Conservation (phyloP, 2,329 filamentous ascomycete genomes). For the Fusarium sp. region DNA sequence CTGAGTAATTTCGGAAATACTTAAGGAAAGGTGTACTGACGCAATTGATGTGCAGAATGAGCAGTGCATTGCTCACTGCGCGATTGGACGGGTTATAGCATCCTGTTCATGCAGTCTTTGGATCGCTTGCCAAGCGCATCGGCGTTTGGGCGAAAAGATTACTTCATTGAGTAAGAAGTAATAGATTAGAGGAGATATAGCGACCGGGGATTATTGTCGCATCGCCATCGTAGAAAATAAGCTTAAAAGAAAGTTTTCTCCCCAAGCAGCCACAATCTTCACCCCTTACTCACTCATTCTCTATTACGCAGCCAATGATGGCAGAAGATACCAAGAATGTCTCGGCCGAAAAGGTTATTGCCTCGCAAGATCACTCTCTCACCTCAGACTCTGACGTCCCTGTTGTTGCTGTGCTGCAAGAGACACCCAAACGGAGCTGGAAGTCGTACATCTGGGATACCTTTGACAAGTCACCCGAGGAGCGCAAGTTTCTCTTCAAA, state of each 20-base stretch:
- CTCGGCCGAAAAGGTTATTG: neutral
- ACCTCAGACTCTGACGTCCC: slow-evolving; percentile 13
- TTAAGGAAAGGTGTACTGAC: slow-evolving; percentile 5
- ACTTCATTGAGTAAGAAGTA: neutral
- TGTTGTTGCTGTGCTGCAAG: slow-evolving; percentile 8
- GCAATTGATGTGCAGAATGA: slow-evolving; percentile 26
- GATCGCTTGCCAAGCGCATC: neutral
- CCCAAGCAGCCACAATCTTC: fast-evolving
- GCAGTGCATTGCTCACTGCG: fast-evolving
- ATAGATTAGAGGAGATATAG: fast-evolving
- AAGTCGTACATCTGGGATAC: slow-evolving; percentile 63
- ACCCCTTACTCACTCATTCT: too few relatives aligned
- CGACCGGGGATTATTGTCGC: fast-evolving
- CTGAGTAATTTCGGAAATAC: neutral
- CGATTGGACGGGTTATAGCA: neutral
- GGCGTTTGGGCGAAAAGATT: neutral
- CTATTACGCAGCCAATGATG: neutral
- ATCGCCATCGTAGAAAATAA: neutral
- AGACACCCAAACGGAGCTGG: slow-evolving; percentile 49
- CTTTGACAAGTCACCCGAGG: slow-evolving; percentile 58
- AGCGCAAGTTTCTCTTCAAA: slow-evolving; percentile 58
- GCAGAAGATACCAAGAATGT: neutral
- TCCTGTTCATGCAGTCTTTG: neutral
- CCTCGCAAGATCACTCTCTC: fast-evolving
- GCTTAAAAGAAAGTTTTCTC: slow-evolving; percentile 26